A percentile compares a stretch with the other conserved stretches of the same genome.
Evolutionary conservation across 2,329 filamentous ascomycete genomes (phyloP).

Genomic region (Diplodia intermedia): DNA sequence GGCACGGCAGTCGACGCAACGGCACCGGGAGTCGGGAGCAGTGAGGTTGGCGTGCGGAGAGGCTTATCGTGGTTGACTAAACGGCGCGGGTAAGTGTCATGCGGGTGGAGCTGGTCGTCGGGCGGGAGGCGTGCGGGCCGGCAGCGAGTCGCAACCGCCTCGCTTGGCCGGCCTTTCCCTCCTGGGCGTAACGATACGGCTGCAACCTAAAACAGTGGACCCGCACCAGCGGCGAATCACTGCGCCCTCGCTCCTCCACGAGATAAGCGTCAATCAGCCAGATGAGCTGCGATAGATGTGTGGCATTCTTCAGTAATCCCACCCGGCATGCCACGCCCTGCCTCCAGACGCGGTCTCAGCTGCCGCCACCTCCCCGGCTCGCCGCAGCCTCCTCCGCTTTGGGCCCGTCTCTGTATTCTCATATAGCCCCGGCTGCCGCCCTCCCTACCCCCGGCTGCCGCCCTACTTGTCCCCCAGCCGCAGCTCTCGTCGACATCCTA

Average conservation of each 20-base stretch:
- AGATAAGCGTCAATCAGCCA: constrained; percentile 26
- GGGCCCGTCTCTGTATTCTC: not conserved
- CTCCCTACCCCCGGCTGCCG: not conserved
- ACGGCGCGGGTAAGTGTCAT: constrained; percentile 44
- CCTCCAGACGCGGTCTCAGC: not conserved
- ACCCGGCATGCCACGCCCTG: not conserved
- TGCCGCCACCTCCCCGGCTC: not conserved
- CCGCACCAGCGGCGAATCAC: constrained; percentile 11
- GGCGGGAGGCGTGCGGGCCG: constrained; percentile 31
- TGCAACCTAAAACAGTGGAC: constrained; percentile 2
- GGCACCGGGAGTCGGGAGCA: constrained; percentile 4
- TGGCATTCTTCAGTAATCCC: not conserved
- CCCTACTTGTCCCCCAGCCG: not conserved
- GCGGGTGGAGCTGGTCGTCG: constrained; percentile 32
- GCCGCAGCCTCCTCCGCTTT: not conserved
- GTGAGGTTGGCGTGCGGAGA: constrained; percentile 9
- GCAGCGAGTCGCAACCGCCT: not conserved
- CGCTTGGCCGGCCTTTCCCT: not conserved
- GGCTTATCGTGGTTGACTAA: constrained; percentile 51
- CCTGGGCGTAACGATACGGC: constrained; percentile 20
- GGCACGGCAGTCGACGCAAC: constrained; percentile 12
- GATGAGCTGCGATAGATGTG: constrained; percentile 11
- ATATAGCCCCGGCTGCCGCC: constrained; percentile 7
- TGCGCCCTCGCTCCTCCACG: constrained; percentile 6
- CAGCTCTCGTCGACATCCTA: not conserved